Evolutionary conservation across 2,329 filamentous ascomycete genomes (phyloP), one percentile per base, ranked within the genome.

Genomic region (Chrysoporthe cubensis): DNA sequence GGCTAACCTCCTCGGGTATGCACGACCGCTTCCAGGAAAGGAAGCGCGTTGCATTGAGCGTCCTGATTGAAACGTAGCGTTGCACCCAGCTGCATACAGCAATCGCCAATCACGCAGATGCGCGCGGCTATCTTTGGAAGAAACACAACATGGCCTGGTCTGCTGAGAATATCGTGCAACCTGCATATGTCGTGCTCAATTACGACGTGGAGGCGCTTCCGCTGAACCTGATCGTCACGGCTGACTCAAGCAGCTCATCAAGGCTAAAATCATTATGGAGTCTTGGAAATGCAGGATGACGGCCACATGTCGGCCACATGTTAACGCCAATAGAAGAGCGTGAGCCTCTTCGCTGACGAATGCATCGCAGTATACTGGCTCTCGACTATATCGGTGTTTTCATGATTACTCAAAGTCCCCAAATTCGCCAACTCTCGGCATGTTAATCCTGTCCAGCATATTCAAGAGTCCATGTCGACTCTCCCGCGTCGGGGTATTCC

Each of bases 121-220:
- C 54, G 54, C 54, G 54, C 26, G 54, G 54, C 54, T 57, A 57
- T 57, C n/a, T 21, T 54, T 54, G 32, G 13, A 57, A 37, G 16
- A 2, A 14, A 16, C 37, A 18, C 54, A 9, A 32, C 16, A 26
- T 46, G 44, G 44, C 44, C 44, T 14, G 44, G 18, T 46, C 44
- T 46, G 44, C 11, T 26, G 26, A 0, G 26, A 26, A 26, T 26
- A 26, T 26, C 26, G 26, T 26, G 26, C 26, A 26, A 26, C 26
- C 21, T 54, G 26, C 50, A 32, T 1, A 26, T 54, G 6, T 7
- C 14, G 14, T 16, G 26, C n/a, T 11, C n/a, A n/a, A 21, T 11
- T 40, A 18, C 11, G 44, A 14, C 44, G 44, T n/a, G 44, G 44
- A 13, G 44, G 44, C 44, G 44, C 18, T n/a, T 46, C 44, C 14